phyloP scores from a whole-genome alignment of 257 asterid genomes.

The Nicotiana tabacum region DNA sequence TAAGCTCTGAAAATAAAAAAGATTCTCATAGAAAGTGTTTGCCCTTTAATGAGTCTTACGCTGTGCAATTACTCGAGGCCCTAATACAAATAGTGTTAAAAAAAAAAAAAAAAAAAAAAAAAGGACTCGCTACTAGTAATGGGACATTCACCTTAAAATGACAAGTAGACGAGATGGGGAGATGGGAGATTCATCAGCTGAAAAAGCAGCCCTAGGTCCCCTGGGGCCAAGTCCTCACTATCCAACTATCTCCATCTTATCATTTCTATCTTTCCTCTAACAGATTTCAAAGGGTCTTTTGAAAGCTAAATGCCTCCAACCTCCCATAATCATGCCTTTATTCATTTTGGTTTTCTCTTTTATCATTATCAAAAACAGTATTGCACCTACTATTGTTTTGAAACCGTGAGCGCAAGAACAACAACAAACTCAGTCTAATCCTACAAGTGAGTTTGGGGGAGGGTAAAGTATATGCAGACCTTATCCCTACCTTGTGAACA shows the following conservation, averaged over 20 bases:
- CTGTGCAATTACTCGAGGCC: no score
- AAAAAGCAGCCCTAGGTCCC: background rate
- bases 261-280: background rate
- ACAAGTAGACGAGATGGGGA: background rate
- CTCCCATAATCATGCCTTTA: background rate
- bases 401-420: background rate
- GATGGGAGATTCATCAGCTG: background rate
- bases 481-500: no score
- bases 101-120: no score
- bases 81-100: no score
- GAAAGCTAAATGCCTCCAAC: background rate
- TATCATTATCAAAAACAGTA: background rate
- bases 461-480: no score
- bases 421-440: no score
- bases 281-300: background rate
- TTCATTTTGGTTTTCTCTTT: background rate
- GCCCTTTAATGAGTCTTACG: fast-evolving
- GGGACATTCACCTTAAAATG: background rate
- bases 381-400: background rate
- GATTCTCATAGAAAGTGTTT: fast-evolving
- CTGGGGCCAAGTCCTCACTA: background rate
- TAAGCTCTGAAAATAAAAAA: no score
- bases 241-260: background rate
- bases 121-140: no score
- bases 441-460: no score